Base-by-base conservation (phyloP, 441 rosid species). In the Gossypium davidsonii region DNA sequence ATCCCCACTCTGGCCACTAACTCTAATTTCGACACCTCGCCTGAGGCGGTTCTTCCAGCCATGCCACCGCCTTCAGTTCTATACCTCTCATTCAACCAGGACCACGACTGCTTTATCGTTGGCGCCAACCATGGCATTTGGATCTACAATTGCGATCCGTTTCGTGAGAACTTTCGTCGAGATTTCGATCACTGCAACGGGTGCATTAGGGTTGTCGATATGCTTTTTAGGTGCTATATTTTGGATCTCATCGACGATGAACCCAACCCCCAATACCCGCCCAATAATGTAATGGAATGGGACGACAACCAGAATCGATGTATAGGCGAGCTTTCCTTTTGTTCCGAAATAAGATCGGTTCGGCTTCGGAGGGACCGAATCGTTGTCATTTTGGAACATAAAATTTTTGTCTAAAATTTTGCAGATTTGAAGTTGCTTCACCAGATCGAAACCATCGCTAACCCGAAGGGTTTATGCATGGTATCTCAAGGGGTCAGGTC, bases 261-360 rank as follows among this genome's bases (percentile, higher is more conserved):
- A 6, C 75, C 91, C 7, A 85, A 89, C 58, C 97, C 96, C 17
- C 87, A 88, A 70, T 90, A 87, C 52, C 84, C 90, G 2, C 92
- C 88, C 0, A 89, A 83, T 42, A 94, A 88, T 81, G 96, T 94
- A 3, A 94, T 92, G 98, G 89, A 89, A 60, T 92, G 98, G 98
- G 97, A 94, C 34, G 97, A 94, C 72, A 92, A 92, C 65, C 97
- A 89, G 78, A 84, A 92, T 55, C 87, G 86, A 31, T 94, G 97
- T 79, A 94, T 94, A 18, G 94, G 97, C 0, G 98, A 94, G 80
- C 89, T 94, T 11, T 85, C 94, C 0, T 89, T 91, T 69, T 78
- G 97, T 83, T 90, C 97, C 0, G 95, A 87, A 79, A 97, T 94
- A 1, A 82, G 95, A 67, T 82, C 97, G 0, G 97, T 94, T 2